A percentile compares a stretch with the other conserved stretches of the same genome.
phyloP scores from a whole-genome alignment of 495 filamentous ascomycete species.

The Rusavskia elegans region DNA sequence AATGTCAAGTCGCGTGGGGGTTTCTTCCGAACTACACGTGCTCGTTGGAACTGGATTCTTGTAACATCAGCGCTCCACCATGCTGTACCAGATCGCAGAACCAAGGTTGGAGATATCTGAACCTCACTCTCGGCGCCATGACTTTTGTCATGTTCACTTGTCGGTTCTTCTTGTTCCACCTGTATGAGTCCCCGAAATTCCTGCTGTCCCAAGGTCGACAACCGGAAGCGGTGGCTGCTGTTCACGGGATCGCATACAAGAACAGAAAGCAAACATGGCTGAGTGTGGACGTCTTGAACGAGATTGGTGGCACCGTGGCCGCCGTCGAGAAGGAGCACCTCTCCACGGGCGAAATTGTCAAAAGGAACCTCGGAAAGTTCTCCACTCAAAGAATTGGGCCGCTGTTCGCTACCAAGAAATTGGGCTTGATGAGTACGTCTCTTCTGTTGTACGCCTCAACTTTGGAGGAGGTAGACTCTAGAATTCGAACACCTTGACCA shows the following conservation, averaged over 20 bases:
- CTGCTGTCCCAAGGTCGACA: slow-evolving; percentile 56
- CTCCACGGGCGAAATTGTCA: slow-evolving; percentile 27
- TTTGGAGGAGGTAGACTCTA: not conserved
- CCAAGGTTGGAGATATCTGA: slow-evolving; percentile 73
- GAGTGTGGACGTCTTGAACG: slow-evolving; percentile 35
- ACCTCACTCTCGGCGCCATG: slow-evolving; percentile 52
- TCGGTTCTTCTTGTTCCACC: slow-evolving; percentile 61
- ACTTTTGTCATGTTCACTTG: slow-evolving; percentile 53
- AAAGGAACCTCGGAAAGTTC: slow-evolving; percentile 38
- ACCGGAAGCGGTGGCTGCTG: slow-evolving; percentile 52
- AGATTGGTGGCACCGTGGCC: slow-evolving; percentile 32
- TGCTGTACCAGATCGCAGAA: slow-evolving; percentile 45
- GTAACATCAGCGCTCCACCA: slow-evolving; percentile 19
- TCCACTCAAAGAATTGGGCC: slow-evolving; percentile 35
- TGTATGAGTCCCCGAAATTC: slow-evolving; percentile 73
- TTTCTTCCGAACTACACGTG: slow-evolving; percentile 39
- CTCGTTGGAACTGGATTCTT: slow-evolving; percentile 18
- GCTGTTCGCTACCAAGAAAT: slow-evolving; percentile 35
- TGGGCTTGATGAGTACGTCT: slow-evolving; percentile 28
- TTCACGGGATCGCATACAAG: slow-evolving; percentile 43
- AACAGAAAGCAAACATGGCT: slow-evolving; percentile 37
- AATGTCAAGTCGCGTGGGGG: slow-evolving; percentile 35
- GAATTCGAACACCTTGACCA: not conserved
- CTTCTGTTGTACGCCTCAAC: not conserved
- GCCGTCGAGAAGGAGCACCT: slow-evolving; percentile 20